phyloP scores from a whole-genome alignment of 345 rosid species.

The Salix udensis region DNA sequence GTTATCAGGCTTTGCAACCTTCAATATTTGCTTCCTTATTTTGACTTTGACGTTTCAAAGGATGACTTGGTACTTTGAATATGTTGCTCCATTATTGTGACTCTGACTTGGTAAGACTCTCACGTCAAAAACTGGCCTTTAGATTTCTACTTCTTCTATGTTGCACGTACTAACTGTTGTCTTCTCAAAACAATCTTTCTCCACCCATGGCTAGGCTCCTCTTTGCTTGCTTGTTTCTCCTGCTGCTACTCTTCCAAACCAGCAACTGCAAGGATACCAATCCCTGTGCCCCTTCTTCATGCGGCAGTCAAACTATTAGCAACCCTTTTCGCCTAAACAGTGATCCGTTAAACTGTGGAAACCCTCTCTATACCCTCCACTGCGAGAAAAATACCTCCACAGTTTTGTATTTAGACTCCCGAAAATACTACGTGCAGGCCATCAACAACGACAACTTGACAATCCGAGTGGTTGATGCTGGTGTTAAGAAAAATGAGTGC shows the following conservation, averaged over 20 bases:
- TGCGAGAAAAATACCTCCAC: constrained; percentile 27
- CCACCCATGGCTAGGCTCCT: neutral
- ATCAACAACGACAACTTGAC: constrained; percentile 16
- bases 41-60: too few relatives aligned
- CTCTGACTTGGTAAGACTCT: too few relatives aligned
- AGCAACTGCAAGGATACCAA: neutral
- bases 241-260: neutral
- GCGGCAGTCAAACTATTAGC: constrained; percentile 14
- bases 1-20: too few relatives aligned
- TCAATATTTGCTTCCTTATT: neutral
- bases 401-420: neutral
- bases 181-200: too few relatives aligned
- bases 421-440: constrained; percentile 13
- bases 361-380: neutral
- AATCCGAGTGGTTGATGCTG: constrained; percentile 3
- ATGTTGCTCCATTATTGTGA: too few relatives aligned
- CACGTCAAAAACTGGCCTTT: too few relatives aligned
- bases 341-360: neutral
- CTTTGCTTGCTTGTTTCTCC: neutral
- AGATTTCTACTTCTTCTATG: neutral
- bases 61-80: too few relatives aligned
- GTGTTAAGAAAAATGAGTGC: neutral
- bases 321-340: constrained; percentile 1
- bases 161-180: too few relatives aligned
- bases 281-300: neutral